Evolutionary conservation across 1,284 basidiomycete genomes (phyloP).

Genomic region (Austroboletus rostrupii): DNA sequence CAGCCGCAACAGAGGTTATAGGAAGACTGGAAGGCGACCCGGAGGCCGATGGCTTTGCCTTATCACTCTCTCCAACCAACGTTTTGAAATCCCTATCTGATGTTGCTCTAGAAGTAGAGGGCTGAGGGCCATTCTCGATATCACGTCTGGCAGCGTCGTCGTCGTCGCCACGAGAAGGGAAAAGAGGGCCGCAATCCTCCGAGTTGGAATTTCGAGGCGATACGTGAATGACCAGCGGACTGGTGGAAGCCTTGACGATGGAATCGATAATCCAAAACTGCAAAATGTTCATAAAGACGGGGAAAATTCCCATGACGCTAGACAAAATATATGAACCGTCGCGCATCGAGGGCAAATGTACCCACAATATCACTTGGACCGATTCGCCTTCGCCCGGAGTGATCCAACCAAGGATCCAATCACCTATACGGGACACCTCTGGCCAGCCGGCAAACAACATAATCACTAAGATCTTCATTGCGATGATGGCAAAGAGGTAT

Average conservation of each 20-base stretch:
- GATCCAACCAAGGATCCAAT: slow-evolving; percentile 83
- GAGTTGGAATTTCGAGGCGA: slow-evolving; percentile 34
- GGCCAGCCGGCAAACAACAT: slow-evolving; percentile 70
- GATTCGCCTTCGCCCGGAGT: slow-evolving; percentile 52
- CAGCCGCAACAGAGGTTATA: slow-evolving; percentile 29
- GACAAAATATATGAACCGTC: slow-evolving; percentile 8
- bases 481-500: slow-evolving; percentile 77
- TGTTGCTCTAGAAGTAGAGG: slow-evolving; percentile 33
- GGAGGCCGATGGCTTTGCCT: slow-evolving; percentile 24
- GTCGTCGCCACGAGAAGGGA: slow-evolving; percentile 49
- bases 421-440: slow-evolving; percentile 69
- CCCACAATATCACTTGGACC: slow-evolving; percentile 83
- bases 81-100: slow-evolving; percentile 28
- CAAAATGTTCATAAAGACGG: slow-evolving; percentile 87
- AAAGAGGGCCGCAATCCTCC: slow-evolving; percentile 58
- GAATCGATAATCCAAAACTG: slow-evolving; percentile 90
- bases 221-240: slow-evolving; percentile 37
- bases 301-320: slow-evolving; percentile 90
- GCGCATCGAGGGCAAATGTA: slow-evolving; percentile 13
- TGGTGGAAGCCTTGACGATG: slow-evolving; percentile 70
- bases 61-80: slow-evolving; percentile 29
- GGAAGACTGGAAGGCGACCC: slow-evolving; percentile 32
- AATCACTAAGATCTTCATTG: slow-evolving; percentile 91
- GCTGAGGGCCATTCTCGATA: slow-evolving; percentile 41
- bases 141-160: slow-evolving; percentile 44